Evolutionary conservation across 108 stramenopile species (phyloP).

Genomic region (Cyclotella cryptica): DNA sequence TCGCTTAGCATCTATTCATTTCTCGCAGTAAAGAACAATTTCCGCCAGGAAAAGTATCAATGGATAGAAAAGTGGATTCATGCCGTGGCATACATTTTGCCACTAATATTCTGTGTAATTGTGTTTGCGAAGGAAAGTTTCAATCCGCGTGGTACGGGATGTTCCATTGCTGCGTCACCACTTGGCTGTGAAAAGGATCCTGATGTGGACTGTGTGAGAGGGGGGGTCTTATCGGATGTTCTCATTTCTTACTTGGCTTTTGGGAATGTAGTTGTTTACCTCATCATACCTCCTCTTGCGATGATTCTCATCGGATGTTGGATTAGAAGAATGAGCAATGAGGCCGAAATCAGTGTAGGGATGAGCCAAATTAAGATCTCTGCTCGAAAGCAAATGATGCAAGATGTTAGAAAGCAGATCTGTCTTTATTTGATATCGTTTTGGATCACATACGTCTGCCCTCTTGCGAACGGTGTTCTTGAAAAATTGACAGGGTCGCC

Average conservation of each 20-base stretch:
- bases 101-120: neutral
- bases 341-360: neutral
- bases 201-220: conserved; percentile 5
- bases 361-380: neutral
- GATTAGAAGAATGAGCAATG: neutral
- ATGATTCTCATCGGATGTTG: conserved; percentile 2
- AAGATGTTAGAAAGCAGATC: conserved; percentile 12
- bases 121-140: neutral
- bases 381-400: conserved; percentile 7
- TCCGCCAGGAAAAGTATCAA: conserved; percentile 10
- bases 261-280: neutral
- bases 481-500: neutral
- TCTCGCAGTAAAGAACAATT: conserved; percentile 19
- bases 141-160: conserved; percentile 17
- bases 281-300: conserved; percentile 1
- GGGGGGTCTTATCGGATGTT: neutral
- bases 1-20: conserved; percentile 13
- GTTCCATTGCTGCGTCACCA: conserved; percentile 14
- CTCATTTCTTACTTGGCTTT: neutral
- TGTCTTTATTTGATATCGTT: conserved; percentile 7
- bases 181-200: conserved; percentile 6
- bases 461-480: neutral
- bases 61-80: conserved; percentile 22
- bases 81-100: neutral
- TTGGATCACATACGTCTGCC: neutral